Percentiles rank a stretch among this genome's conserved stretches.
Evolutionary conservation across 805 yeast species (phyloP).

Genomic region (Candida silvatica): DNA sequence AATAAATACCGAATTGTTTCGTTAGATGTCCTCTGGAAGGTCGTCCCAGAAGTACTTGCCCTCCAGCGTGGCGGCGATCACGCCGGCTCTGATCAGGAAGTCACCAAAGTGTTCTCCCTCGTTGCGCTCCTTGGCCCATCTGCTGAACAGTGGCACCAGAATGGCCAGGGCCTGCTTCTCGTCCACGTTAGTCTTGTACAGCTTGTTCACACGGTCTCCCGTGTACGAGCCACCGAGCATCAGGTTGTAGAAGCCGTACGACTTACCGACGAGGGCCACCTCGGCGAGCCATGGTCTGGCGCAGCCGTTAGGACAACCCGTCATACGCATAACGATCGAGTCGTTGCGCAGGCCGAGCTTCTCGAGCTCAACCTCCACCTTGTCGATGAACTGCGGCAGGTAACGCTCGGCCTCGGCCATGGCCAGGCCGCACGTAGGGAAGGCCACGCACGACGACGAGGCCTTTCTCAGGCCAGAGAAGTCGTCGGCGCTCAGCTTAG

Average conservation of each 20-base stretch:
- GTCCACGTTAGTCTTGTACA: constrained; percentile 78
- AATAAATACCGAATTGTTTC: too few relatives aligned
- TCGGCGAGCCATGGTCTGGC: constrained; percentile 98
- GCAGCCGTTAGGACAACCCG: constrained; percentile 98
- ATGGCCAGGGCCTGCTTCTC: constrained; percentile 80
- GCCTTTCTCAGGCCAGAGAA: constrained; percentile 81
- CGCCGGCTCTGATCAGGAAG: constrained; percentile 78
- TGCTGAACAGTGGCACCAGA: constrained; percentile 80
- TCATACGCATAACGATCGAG: constrained; percentile 94
- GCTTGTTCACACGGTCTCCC: constrained; percentile 87
- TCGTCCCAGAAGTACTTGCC: constrained; percentile 95
- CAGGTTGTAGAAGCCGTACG: constrained; percentile 85
- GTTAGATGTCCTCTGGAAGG: constrained; percentile 43
- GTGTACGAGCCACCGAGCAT: constrained; percentile 94
- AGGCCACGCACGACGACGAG: constrained; percentile 94
- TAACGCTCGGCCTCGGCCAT: constrained; percentile 98
- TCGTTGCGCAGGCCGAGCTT: constrained; percentile 92
- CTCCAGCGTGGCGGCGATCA: constrained; percentile 79
- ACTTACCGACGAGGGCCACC: constrained; percentile 92
- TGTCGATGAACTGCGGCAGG: constrained; percentile 72
- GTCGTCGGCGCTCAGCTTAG: constrained; percentile 63
- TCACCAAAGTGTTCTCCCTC: constrained; percentile 96
- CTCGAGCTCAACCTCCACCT: constrained; percentile 80
- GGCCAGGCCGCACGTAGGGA: constrained; percentile 98
- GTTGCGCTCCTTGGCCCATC: constrained; percentile 86